A percentile compares a stretch with the other conserved stretches of the same genome.
These are phyloP conservation scores for Phytopythium helicoides DNA, from an alignment of 352 stramenopile genomes.

Conservation along the genomic window DNA sequence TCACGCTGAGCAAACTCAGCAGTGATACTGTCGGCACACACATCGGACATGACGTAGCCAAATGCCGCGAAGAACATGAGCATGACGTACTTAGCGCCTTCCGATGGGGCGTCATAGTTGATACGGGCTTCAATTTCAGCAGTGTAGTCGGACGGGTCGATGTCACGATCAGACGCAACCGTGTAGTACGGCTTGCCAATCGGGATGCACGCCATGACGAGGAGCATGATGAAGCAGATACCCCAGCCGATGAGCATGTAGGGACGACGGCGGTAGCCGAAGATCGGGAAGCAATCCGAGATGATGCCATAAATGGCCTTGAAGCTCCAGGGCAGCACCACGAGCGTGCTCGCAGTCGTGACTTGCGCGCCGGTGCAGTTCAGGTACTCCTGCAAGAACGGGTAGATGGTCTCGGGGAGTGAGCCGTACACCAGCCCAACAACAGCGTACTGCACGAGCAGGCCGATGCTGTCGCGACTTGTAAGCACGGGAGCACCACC, in stretches of 20 bases:
- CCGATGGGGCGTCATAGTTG: slow-evolving; percentile 31
- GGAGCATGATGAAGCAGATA: slow-evolving; percentile 38
- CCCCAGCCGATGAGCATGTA: slow-evolving; percentile 64
- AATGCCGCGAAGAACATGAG: slow-evolving; percentile 67
- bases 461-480: slow-evolving; percentile 34
- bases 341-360: slow-evolving; percentile 39
- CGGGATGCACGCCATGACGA: slow-evolving; percentile 43
- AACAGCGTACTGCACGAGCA: slow-evolving; percentile 49
- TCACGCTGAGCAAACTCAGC: slow-evolving; percentile 58
- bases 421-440: slow-evolving; percentile 46
- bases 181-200: slow-evolving; percentile 60
- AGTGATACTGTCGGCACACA: slow-evolving; percentile 62
- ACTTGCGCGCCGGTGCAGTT: slow-evolving; percentile 50
- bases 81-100: slow-evolving; percentile 54
- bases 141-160: slow-evolving; percentile 23
- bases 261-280: slow-evolving; percentile 54
- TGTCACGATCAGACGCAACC: slow-evolving; percentile 17
- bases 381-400: slow-evolving; percentile 51
- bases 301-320: slow-evolving; percentile 69
- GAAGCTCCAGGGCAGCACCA: slow-evolving; percentile 56
- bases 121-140: slow-evolving; percentile 27
- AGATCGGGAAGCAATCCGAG: slow-evolving; percentile 51
- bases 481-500: slow-evolving; percentile 31
- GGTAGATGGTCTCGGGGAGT: slow-evolving; percentile 46
- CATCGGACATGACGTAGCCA: slow-evolving; percentile 76